A percentile compares a stretch with the other conserved stretches of the same genome.
Evolutionary conservation across 208 protist species (phyloP).

Genomic region (Trypanosoma lewisi): DNA sequence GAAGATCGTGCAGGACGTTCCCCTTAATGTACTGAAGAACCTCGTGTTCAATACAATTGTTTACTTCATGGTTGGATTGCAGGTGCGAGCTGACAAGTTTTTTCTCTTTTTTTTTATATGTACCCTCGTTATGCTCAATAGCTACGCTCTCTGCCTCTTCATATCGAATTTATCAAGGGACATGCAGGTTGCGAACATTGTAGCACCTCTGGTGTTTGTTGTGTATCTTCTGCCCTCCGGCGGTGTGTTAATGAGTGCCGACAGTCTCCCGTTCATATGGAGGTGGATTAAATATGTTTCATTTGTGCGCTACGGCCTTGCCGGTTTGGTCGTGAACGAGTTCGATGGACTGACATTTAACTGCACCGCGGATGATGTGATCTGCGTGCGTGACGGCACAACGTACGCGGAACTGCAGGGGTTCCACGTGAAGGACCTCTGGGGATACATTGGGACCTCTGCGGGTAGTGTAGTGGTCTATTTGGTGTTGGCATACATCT

Average conservation of each 20-base stretch:
- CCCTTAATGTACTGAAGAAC: conserved; percentile 47
- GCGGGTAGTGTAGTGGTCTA: conserved; percentile 40
- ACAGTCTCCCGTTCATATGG: conserved; percentile 57
- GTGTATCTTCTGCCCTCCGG: conserved; percentile 62
- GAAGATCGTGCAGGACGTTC: conserved; percentile 61
- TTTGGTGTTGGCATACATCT: conserved; percentile 48
- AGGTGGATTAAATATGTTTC: conserved; percentile 77
- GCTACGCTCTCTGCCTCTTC: conserved; percentile 63
- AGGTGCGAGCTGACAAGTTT: conserved; percentile 39
- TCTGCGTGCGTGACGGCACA: conserved; percentile 39
- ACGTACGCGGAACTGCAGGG: conserved; percentile 46
- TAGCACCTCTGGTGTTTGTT: conserved; percentile 63
- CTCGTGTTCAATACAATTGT: conserved; percentile 46
- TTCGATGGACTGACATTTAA: conserved; percentile 53
- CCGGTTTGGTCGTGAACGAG: conserved; percentile 63
- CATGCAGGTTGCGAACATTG: conserved; percentile 49
- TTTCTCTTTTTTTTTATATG: conserved; percentile 40
- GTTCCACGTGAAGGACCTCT: conserved; percentile 34
- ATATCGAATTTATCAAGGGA: conserved; percentile 59
- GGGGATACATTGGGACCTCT: conserved; percentile 16
- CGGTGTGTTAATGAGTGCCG: conserved; percentile 58
- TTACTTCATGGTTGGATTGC: conserved; percentile 61
- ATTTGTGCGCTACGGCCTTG: conserved; percentile 66
- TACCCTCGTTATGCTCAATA: conserved; percentile 54
- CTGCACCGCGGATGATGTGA: conserved; percentile 23